phyloP scores from a whole-genome alignment of 192 early-diverging fungal genomes.

The Coemansia sp. region DNA sequence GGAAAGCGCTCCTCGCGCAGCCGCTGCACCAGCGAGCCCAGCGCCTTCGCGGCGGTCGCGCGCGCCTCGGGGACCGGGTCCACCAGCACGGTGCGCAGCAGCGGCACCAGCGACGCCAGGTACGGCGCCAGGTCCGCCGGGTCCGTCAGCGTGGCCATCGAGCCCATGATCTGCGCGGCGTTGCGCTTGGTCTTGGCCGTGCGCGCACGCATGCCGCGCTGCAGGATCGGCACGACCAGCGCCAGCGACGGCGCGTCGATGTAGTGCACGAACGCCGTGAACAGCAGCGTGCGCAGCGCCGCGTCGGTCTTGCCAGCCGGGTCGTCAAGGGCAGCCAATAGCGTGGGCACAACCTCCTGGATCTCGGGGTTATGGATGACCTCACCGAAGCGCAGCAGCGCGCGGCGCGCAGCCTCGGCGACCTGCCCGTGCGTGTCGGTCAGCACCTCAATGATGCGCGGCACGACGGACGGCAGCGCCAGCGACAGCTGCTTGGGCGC shows the following conservation, averaged over 20 bases:
- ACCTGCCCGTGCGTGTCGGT: constrained; percentile 93
- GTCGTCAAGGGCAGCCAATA: constrained; percentile 84
- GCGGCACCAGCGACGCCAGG: constrained; percentile 75
- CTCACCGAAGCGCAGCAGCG: constrained; percentile 84
- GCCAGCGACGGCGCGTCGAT: constrained; percentile 96
- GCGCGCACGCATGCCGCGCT: constrained; percentile 88
- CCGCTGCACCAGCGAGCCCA: constrained; percentile 88
- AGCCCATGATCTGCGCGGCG: constrained; percentile 97
- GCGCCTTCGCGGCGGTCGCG: constrained; percentile 87
- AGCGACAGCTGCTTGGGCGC: constrained; percentile 93
- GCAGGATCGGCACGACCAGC: constrained; percentile 90
- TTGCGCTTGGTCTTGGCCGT: constrained; percentile 89
- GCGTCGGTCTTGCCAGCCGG: constrained; percentile 82
- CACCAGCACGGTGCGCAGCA: constrained; percentile 84
- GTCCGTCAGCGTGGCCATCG: constrained; percentile 95
- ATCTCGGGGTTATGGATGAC: constrained; percentile 99
- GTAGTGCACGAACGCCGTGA: constrained; percentile 97
- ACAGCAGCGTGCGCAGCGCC: constrained; percentile 80
- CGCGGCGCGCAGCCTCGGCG: constrained; percentile 77
- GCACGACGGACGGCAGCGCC: constrained; percentile 88
- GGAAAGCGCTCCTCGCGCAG: constrained; percentile 95
- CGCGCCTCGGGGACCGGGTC: constrained; percentile 97
- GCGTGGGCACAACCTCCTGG: constrained; percentile 80
- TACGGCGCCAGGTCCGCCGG: constrained; percentile 92
- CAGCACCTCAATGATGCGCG: constrained; percentile 86